Evolutionary conservation across 345 rosid genomes (phyloP).

Genomic region (Erysimum cheiranthoides): DNA sequence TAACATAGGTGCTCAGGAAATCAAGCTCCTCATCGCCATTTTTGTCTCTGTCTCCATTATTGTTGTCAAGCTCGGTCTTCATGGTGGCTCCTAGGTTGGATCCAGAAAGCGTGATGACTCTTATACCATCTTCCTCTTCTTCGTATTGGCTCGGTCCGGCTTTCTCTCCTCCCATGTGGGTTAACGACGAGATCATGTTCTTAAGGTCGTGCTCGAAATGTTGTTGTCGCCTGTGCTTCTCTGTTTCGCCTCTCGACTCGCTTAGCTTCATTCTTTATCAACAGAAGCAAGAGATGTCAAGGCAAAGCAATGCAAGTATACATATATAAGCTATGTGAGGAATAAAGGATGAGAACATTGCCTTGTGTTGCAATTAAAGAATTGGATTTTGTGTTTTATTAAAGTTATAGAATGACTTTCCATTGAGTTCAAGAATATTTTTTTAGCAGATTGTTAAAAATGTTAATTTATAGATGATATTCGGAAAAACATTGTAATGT

Average conservation of each 20-base stretch:
- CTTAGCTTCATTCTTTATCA: conserved; percentile 40
- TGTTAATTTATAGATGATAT: neutral
- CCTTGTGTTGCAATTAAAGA: conserved; percentile 42
- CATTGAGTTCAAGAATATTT: conserved; percentile 21
- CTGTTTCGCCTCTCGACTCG: conserved; percentile 42
- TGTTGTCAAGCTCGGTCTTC: conserved; percentile 66
- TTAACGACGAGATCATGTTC: conserved; percentile 42
- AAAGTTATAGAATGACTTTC: conserved; percentile 17
- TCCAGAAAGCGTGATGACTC: conserved; percentile 81
- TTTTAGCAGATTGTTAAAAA: neutral
- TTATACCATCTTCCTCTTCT: conserved; percentile 49
- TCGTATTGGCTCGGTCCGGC: conserved; percentile 51
- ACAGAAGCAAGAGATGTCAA: neutral
- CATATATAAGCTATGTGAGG: conserved; percentile 9
- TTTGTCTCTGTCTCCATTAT: conserved; percentile 22
- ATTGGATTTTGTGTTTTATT: conserved; percentile 15
- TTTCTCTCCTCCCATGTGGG: conserved; percentile 46
- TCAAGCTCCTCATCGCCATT: conserved; percentile 50
- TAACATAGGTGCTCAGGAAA: conserved; percentile 62
- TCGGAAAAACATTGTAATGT: neutral
- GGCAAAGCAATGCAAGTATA: conserved; percentile 7
- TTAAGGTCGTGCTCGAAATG: conserved; percentile 41
- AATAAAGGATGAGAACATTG: conserved; percentile 13
- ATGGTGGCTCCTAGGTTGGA: conserved; percentile 78
- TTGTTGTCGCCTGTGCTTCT: conserved; percentile 32